A percentile compares a stretch with the other conserved stretches of the same genome.
Evolutionary conservation across 768 basidiomycete genomes (phyloP).

Genomic region (Chlorophyllum brunneum): DNA sequence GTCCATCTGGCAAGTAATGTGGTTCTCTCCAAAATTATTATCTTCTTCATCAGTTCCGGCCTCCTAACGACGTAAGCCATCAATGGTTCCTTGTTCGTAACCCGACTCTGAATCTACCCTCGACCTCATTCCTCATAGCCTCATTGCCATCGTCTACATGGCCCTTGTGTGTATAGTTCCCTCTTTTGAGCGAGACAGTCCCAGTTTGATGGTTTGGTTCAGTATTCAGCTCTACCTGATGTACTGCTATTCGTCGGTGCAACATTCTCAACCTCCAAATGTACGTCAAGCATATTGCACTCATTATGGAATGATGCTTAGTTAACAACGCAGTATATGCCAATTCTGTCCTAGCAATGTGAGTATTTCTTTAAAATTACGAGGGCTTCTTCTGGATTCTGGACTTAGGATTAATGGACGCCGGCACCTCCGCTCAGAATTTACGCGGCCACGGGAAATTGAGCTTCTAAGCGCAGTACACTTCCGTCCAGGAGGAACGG

Average conservation of each 20-base stretch:
- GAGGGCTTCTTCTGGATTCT: not conserved
- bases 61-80: constrained; percentile 6
- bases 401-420: constrained; percentile 6
- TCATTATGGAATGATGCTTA: no score
- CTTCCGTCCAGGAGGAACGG: not conserved
- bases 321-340: constrained; percentile 2
- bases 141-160: constrained; percentile 10
- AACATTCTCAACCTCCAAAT: constrained; percentile 10
- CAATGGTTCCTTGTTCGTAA: not conserved
- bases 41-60: constrained; percentile 11
- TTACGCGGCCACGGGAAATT: not conserved
- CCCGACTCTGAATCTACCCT: no score
- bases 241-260: constrained; percentile 6
- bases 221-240: constrained; percentile 7
- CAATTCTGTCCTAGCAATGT: constrained; percentile 12
- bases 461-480: not conserved
- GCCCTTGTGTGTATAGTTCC: not conserved
- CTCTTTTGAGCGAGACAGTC: not conserved
- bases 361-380: not conserved
- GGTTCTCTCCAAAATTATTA: constrained; percentile 12
- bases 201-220: not conserved
- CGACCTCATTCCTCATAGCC: not conserved
- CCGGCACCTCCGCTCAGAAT: constrained; percentile 9
- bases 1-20: constrained; percentile 2
- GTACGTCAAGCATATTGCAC: not conserved